These are phyloP conservation scores for Biscogniauxia mediterranea DNA, from an alignment of 2,329 filamentous ascomycete genomes.

Conservation along the genomic window DNA sequence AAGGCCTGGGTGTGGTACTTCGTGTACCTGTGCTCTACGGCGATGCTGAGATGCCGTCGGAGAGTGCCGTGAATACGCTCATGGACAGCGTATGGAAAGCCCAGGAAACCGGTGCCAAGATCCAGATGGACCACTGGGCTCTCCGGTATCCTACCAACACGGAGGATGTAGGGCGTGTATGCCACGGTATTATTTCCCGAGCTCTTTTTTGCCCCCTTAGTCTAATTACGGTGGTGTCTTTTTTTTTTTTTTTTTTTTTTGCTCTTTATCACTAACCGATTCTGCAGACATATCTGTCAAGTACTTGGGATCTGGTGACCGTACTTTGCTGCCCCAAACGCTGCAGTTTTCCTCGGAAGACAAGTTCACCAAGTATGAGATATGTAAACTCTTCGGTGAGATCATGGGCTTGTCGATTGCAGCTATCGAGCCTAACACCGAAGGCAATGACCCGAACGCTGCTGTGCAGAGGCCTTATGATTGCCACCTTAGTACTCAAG, in stretches of 20 bases:
- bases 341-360: conserved; percentile 89
- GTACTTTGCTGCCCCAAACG: conserved; percentile 60
- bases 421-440: conserved; percentile 65
- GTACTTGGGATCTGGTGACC: conserved; percentile 55
- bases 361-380: conserved; percentile 84
- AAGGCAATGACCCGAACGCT: conserved; percentile 70
- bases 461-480: conserved; percentile 80
- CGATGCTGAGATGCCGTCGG: conserved; percentile 63
- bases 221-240: conserved; percentile 11
- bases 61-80: conserved; percentile 81
- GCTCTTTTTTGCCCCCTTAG: conserved; percentile 6
- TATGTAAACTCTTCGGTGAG: conserved; percentile 73
- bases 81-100: conserved; percentile 75
- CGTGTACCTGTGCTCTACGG: conserved; percentile 86
- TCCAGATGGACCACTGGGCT: conserved; percentile 86
- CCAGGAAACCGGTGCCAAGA: conserved; percentile 58
- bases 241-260: neutral
- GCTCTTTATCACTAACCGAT: conserved; percentile 11
- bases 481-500: conserved; percentile 78
- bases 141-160: conserved; percentile 86
- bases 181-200: conserved; percentile 52
- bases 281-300: conserved; percentile 64
- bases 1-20: conserved; percentile 64
- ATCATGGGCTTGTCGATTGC: conserved; percentile 74
- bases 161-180: conserved; percentile 79